Conservation (phyloP, 2,329 filamentous ascomycete species). For the Knufia petricola region DNA sequence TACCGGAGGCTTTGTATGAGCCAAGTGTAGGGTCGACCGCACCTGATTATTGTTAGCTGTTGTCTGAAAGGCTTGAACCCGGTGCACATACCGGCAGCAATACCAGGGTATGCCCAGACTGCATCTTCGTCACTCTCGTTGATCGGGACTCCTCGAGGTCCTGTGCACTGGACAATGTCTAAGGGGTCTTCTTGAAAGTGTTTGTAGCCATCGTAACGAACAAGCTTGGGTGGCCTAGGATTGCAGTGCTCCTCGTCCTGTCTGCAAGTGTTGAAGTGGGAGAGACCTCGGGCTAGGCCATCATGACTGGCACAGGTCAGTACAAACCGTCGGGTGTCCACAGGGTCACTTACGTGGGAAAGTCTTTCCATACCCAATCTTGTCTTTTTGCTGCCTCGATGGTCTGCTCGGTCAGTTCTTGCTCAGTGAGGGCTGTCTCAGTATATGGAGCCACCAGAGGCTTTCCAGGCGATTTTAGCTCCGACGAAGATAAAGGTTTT, state of each 20-base stretch:
- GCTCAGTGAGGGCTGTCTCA: conserved; percentile 9
- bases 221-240: conserved; percentile 17
- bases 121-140: conserved; percentile 53
- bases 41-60: conserved; percentile 14
- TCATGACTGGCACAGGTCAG: conserved; percentile 17
- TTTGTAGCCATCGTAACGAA: conserved; percentile 22
- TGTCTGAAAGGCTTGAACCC: background rate
- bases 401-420: conserved; percentile 12
- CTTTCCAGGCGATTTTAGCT: background rate
- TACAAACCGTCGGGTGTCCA: background rate
- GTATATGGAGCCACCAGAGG: conserved; percentile 6
- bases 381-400: conserved; percentile 19
- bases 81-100: conserved; percentile 17
- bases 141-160: conserved; percentile 43
- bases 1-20: conserved; percentile 50
- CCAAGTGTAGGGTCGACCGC: conserved; percentile 41
- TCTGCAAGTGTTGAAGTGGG: conserved; percentile 18
- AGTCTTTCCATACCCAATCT: conserved; percentile 24
- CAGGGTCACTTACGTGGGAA: conserved; percentile 16
- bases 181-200: conserved; percentile 17
- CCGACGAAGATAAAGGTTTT: conserved; percentile 7
- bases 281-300: conserved; percentile 20
- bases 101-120: conserved; percentile 46
- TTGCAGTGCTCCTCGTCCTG: conserved; percentile 20
- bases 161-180: conserved; percentile 51